phyloP scores from a whole-genome alignment of 2,329 filamentous ascomycete genomes.

The Microdochium trichocladiopsis region DNA sequence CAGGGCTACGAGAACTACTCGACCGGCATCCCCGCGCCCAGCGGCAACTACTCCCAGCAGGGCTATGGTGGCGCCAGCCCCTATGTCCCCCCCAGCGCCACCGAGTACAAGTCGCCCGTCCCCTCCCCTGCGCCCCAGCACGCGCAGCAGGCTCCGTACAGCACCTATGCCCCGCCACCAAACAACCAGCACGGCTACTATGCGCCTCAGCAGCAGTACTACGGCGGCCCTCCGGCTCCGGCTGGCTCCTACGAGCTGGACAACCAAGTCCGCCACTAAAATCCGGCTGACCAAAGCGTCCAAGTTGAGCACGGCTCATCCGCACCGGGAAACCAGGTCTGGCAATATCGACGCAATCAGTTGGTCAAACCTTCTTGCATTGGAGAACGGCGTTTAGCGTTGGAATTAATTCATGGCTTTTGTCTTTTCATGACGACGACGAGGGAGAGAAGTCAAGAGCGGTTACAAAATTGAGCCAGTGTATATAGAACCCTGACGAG shows the following conservation, averaged over 20 bases:
- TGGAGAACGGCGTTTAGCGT: too few relatives aligned
- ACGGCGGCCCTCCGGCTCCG: not conserved
- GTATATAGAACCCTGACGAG: too few relatives aligned
- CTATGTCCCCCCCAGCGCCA: conserved; percentile 5
- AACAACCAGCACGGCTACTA: not conserved
- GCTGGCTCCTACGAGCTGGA: not conserved
- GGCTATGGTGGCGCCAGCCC: not conserved
- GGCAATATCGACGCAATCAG: too few relatives aligned
- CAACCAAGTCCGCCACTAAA: not conserved
- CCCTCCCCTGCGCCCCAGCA: conserved; percentile 1
- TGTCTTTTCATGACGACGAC: too few relatives aligned
- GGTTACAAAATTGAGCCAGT: too few relatives aligned
- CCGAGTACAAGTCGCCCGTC: conserved; percentile 11
- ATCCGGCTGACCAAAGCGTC: too few relatives aligned
- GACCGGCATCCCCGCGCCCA: not conserved
- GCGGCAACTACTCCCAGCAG: conserved; percentile 1
- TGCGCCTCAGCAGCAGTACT: not conserved
- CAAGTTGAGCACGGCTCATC: too few relatives aligned
- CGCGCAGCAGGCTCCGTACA: too few relatives aligned
- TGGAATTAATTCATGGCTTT: too few relatives aligned
- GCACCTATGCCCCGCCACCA: not conserved
- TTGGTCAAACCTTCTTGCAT: too few relatives aligned
- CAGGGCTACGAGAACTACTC: not conserved
- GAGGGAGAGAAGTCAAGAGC: too few relatives aligned
- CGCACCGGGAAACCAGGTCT: too few relatives aligned